A percentile compares a stretch with the other conserved stretches of the same genome.
phyloP scores from a whole-genome alignment of 2,329 filamentous ascomycete species.

The Verticillium klebahnii region DNA sequence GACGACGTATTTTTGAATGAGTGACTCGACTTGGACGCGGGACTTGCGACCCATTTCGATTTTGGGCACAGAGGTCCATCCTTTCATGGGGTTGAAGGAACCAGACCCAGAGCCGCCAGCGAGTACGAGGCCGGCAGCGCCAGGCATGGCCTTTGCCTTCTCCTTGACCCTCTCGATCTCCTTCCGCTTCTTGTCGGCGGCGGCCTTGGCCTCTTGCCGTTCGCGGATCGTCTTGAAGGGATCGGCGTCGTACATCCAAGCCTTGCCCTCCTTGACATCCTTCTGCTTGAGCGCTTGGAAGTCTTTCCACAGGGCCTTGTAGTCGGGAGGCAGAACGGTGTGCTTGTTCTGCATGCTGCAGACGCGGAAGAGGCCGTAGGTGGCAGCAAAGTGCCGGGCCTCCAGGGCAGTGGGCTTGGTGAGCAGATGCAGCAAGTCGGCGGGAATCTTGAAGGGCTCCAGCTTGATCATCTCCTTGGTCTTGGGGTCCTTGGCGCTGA shows the following conservation, averaged over 20 bases:
- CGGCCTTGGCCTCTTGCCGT: slow-evolving; percentile 70
- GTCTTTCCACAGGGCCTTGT: slow-evolving; percentile 87
- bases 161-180: slow-evolving; percentile 65
- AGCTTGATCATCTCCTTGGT: slow-evolving; percentile 72
- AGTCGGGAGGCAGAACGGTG: slow-evolving; percentile 87
- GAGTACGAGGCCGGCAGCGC: slow-evolving; percentile 51
- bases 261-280: slow-evolving; percentile 71
- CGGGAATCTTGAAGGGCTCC: slow-evolving; percentile 77
- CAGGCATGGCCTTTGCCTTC: slow-evolving; percentile 61
- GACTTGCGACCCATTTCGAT: slow-evolving; percentile 88
- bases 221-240: slow-evolving; percentile 81
- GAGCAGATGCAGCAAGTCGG: slow-evolving; percentile 70
- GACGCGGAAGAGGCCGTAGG: slow-evolving; percentile 85
- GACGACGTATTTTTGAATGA: slow-evolving; percentile 71
- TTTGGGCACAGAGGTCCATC: slow-evolving; percentile 81
- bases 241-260: slow-evolving; percentile 93
- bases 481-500: slow-evolving; percentile 73
- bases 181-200: slow-evolving; percentile 73
- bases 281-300: slow-evolving; percentile 78
- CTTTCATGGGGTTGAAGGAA: slow-evolving; percentile 53
- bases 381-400: slow-evolving; percentile 88
- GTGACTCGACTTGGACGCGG: slow-evolving; percentile 70
- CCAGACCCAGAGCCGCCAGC: slow-evolving; percentile 37
- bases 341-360: slow-evolving; percentile 96
- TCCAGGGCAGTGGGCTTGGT: slow-evolving; percentile 77